phyloP scores from a whole-genome alignment of 2,329 filamentous ascomycete species.

The Fonsecaea pugnacius region DNA sequence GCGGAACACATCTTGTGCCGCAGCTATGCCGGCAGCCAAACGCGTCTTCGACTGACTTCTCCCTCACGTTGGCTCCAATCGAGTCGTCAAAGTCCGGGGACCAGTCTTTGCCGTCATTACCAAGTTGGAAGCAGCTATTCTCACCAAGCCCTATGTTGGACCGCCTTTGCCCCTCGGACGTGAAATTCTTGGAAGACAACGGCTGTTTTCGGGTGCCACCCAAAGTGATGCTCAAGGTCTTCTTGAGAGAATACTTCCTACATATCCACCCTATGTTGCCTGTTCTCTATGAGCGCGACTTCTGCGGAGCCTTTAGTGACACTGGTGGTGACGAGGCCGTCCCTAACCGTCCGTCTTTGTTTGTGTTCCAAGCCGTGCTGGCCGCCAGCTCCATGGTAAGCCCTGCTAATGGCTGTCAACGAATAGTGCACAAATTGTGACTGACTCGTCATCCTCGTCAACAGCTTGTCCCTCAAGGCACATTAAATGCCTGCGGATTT shows the following conservation, averaged over 20 bases:
- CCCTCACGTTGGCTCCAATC: background rate
- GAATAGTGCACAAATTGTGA: background rate
- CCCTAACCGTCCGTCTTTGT: background rate
- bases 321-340: too few relatives aligned
- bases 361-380: slow-evolving; percentile 5
- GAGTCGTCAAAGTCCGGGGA: background rate
- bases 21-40: background rate
- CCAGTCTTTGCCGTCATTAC: background rate
- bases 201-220: slow-evolving; percentile 9
- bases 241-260: slow-evolving; percentile 2
- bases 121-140: background rate
- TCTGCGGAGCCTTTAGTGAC: background rate
- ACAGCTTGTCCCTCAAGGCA: slow-evolving; percentile 3
- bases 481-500: slow-evolving; percentile 6
- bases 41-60: background rate
- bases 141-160: background rate
- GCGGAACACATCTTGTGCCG: background rate
- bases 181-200: background rate
- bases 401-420: background rate
- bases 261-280: slow-evolving; percentile 2
- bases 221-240: background rate
- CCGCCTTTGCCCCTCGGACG: background rate
- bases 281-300: slow-evolving; percentile 3
- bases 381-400: background rate
- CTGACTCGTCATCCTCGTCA: too few relatives aligned